Evolutionary conservation across 768 basidiomycete genomes (phyloP).

Genomic region (Jaapia argillacea): DNA sequence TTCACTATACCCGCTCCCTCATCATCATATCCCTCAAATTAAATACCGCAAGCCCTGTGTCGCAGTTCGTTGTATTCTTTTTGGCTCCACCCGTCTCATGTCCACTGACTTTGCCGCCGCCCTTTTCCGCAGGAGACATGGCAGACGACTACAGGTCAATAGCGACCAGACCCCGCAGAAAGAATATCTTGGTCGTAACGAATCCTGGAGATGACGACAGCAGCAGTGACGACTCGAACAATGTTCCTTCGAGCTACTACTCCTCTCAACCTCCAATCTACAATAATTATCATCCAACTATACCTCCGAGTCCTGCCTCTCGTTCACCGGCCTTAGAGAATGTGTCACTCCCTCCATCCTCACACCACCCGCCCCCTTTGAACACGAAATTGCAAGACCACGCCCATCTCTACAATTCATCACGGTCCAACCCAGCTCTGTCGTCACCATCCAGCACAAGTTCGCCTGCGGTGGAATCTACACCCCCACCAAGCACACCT

Average conservation of each 20-base stretch:
- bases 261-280: conserved; percentile 13
- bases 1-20: no score
- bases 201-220: conserved; percentile 37
- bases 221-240: conserved; percentile 25
- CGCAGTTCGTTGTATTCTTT: no score
- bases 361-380: conserved; percentile 21
- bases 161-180: conserved; percentile 20
- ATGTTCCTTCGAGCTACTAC: conserved; percentile 17
- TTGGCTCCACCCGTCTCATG: no score
- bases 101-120: no score
- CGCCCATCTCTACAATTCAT: conserved; percentile 17
- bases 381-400: conserved; percentile 25
- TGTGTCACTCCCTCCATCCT: conserved; percentile 12
- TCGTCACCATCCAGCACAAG: conserved; percentile 64
- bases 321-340: conserved; percentile 16
- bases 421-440: conserved; percentile 42
- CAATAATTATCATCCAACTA: conserved; percentile 13
- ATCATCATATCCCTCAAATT: no score
- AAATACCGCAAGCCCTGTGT: no score
- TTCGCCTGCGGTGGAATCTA: conserved; percentile 55
- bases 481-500: conserved; percentile 66
- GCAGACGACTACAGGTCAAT: conserved; percentile 46
- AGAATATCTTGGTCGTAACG: conserved; percentile 51
- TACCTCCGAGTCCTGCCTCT: conserved; percentile 18
- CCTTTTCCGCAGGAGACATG: no score